Evolutionary conservation across 129 eudicot species (phyloP).

Genomic region (Chrysanthemum makinoi): DNA sequence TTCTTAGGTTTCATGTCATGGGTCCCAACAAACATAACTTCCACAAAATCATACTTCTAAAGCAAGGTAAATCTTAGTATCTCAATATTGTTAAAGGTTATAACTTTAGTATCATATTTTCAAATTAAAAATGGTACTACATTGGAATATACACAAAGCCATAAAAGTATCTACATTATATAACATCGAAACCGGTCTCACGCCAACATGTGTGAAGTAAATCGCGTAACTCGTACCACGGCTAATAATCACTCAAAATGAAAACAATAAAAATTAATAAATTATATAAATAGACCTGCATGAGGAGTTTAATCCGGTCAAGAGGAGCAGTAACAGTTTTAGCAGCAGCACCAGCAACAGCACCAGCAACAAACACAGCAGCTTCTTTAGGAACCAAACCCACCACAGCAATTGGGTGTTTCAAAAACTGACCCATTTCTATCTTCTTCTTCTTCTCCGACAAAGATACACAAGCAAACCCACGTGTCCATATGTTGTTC

Average conservation of each 20-base stretch:
- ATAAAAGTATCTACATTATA: neutral
- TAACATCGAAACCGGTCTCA: too few relatives aligned
- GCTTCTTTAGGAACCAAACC: constrained; percentile 81
- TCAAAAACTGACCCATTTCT: constrained; percentile 45
- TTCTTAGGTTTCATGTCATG: constrained; percentile 1
- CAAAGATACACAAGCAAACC: constrained; percentile 65
- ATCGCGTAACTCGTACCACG: too few relatives aligned
- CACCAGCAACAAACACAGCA: constrained; percentile 83
- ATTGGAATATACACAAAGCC: constrained; percentile 4
- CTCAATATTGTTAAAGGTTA: too few relatives aligned
- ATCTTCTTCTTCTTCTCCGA: constrained; percentile 50
- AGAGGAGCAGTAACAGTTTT: constrained; percentile 90
- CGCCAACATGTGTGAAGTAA: too few relatives aligned
- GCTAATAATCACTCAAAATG: neutral
- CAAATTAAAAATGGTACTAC: too few relatives aligned
- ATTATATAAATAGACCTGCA: constrained; percentile 59
- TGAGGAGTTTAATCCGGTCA: constrained; percentile 87
- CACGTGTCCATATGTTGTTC: constrained; percentile 17
- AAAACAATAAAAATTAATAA: neutral
- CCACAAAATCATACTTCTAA: neutral
- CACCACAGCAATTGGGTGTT: constrained; percentile 70
- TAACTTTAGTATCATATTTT: too few relatives aligned
- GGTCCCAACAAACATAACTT: constrained; percentile 4
- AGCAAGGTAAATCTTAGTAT: too few relatives aligned
- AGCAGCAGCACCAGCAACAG: constrained; percentile 90